A percentile compares a stretch with the other conserved stretches of the same genome.
Conservation (phyloP, 148 eudicot species). For the Cornus controversa region DNA sequence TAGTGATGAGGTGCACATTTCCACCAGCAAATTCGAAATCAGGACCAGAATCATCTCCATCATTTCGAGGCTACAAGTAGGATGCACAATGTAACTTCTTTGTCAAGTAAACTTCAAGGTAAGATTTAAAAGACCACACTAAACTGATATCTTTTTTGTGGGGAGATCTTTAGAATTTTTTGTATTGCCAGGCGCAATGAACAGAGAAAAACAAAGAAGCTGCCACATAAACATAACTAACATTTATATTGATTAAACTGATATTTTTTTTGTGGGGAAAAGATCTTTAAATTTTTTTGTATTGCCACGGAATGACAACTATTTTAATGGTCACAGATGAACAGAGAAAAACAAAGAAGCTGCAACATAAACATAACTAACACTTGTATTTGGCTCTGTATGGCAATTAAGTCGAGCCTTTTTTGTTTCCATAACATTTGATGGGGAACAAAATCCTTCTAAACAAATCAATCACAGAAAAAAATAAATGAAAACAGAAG, state of each 20-base stretch:
- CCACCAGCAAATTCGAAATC: constrained; percentile 67
- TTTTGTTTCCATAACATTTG: not conserved
- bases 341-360: not conserved
- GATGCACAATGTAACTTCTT: not conserved
- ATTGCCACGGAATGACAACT: not conserved
- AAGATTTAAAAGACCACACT: not conserved
- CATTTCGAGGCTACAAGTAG: constrained; percentile 31
- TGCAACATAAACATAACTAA: too few relatives aligned
- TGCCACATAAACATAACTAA: not conserved
- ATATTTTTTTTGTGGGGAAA: not conserved
- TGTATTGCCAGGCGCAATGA: not conserved
- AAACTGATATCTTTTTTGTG: too few relatives aligned
- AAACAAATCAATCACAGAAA: not conserved
- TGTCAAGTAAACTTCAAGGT: constrained; percentile 9
- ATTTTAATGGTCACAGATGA: too few relatives aligned
- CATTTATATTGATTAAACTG: not conserved
- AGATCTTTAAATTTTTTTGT: not conserved
- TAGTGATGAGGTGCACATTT: constrained; percentile 71
- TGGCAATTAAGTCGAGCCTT: not conserved
- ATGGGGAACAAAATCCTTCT: not conserved
- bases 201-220: not conserved
- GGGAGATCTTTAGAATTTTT: not conserved
- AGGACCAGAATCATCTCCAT: constrained; percentile 50
- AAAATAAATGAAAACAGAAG: too few relatives aligned
- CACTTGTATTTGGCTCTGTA: not conserved